A percentile compares a stretch with the other conserved stretches of the same genome.
These are phyloP conservation scores for Lathyrus aphaca DNA, from an alignment of 306 rosid genomes.

Conservation along the genomic window DNA sequence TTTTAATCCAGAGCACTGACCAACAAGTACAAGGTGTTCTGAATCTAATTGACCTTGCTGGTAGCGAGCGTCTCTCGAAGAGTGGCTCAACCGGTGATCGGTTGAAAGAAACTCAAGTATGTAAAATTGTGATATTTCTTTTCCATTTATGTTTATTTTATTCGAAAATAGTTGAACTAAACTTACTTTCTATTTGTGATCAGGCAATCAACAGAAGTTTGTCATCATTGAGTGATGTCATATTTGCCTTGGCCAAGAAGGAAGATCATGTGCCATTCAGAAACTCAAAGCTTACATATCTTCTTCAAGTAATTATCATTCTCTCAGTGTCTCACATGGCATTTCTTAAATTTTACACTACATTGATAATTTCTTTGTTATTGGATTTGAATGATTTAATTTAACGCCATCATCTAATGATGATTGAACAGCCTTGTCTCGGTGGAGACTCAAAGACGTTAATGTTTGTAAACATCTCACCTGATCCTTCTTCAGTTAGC, in stretches of 20 bases:
- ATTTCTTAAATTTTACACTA: not conserved
- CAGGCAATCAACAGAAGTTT: conserved; percentile 95
- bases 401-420: conserved; percentile 33
- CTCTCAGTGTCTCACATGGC: conserved; percentile 9
- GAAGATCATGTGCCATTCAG: conserved; percentile 95
- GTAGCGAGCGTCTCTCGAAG: conserved; percentile 97
- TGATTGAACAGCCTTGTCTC: conserved; percentile 79
- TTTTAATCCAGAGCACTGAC: conserved; percentile 74
- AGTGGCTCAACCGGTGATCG: conserved; percentile 97
- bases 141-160: conserved; percentile 18
- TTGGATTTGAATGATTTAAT: not conserved
- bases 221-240: conserved; percentile 89
- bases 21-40: conserved; percentile 95
- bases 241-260: conserved; percentile 95
- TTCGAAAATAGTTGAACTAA: conserved; percentile 12
- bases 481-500: conserved; percentile 70
- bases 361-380: conserved; percentile 8
- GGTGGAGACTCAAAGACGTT: conserved; percentile 96
- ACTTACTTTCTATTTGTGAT: conserved; percentile 32
- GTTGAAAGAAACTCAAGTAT: conserved; percentile 94
- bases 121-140: conserved; percentile 2
- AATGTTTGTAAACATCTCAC: conserved; percentile 94
- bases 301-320: conserved; percentile 73
- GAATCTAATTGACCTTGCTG: conserved; percentile 98
- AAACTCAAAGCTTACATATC: conserved; percentile 97